Conservation (phyloP, 345 rosid species). For the Psidium friedrichsthalianum region DNA sequence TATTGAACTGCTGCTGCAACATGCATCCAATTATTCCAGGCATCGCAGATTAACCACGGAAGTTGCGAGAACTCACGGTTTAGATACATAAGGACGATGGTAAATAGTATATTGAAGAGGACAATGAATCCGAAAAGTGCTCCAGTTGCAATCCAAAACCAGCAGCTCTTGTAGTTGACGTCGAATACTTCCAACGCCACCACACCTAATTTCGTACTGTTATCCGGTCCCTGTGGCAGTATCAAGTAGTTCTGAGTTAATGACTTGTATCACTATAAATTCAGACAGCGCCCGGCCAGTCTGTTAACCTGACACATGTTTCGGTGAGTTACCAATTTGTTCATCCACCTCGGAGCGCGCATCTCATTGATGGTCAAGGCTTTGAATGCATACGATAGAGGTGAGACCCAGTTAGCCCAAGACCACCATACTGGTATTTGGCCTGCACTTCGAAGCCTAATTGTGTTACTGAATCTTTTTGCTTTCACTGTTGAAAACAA, state of each 20-base stretch:
- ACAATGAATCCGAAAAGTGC: constrained; percentile 47
- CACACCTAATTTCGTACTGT: constrained; percentile 33
- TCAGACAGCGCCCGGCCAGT: background rate
- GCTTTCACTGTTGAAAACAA: background rate
- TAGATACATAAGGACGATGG: constrained; percentile 51
- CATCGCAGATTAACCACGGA: background rate
- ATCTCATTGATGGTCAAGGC: constrained; percentile 69
- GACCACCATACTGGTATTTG: constrained; percentile 74
- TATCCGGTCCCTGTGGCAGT: constrained; percentile 39
- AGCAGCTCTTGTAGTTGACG: constrained; percentile 34
- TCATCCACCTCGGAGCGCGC: constrained; percentile 77
- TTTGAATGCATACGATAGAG: constrained; percentile 60
- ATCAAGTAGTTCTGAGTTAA: background rate
- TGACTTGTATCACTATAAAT: background rate
- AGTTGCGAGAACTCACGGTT: constrained; percentile 34
- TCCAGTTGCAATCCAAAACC: constrained; percentile 80
- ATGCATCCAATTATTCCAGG: background rate
- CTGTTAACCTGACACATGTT: background rate
- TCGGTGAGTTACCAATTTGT: constrained; percentile 24
- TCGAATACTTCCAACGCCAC: constrained; percentile 43
- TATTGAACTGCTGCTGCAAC: background rate
- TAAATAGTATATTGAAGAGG: constrained; percentile 71
- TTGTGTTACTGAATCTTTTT: background rate
- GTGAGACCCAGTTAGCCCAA: constrained; percentile 94
- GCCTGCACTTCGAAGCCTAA: constrained; percentile 17